Percentiles rank a stretch among this genome's conserved stretches.
Evolutionary conservation across 805 yeast species (phyloP).

Genomic region (Ogataea siamensis): DNA sequence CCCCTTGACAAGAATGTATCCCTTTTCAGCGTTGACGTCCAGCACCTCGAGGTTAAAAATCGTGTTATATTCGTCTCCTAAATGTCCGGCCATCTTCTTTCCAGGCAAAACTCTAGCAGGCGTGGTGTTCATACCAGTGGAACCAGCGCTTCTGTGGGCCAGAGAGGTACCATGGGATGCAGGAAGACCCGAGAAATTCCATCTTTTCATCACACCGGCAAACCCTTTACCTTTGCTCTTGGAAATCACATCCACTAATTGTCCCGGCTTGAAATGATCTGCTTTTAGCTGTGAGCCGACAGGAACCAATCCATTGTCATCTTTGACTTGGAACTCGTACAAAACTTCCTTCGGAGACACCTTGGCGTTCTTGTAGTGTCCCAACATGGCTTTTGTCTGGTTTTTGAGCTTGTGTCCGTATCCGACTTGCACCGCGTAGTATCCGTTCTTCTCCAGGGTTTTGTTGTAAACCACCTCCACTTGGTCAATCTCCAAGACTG

Average conservation of each 20-base stretch:
- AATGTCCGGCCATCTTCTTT: constrained; percentile 96
- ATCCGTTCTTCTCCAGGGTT: constrained; percentile 72
- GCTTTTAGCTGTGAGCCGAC: constrained; percentile 78
- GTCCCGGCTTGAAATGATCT: constrained; percentile 81
- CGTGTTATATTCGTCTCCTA: constrained; percentile 80
- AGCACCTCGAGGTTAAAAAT: constrained; percentile 73
- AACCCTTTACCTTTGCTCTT: constrained; percentile 92
- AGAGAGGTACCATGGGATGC: constrained; percentile 96
- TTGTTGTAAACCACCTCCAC: constrained; percentile 81
- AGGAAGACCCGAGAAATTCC: constrained; percentile 81
- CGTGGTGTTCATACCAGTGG: constrained; percentile 91
- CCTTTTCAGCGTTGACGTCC: constrained; percentile 77
- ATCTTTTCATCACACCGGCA: constrained; percentile 97
- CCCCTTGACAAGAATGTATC: constrained; percentile 82
- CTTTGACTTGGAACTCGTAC: constrained; percentile 77
- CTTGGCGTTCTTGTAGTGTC: constrained; percentile 73
- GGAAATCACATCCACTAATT: constrained; percentile 77
- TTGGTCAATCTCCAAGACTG: constrained; percentile 82
- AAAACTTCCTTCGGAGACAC: constrained; percentile 80
- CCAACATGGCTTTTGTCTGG: constrained; percentile 62
- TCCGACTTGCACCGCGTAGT: constrained; percentile 84
- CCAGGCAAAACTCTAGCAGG: constrained; percentile 98
- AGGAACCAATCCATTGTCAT: constrained; percentile 62
- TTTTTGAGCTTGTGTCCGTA: constrained; percentile 69
- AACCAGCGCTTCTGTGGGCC: constrained; percentile 95